Percentiles rank a stretch among this genome's conserved stretches.
Evolutionary conservation across 2,329 filamentous ascomycete species (phyloP).

Genomic region (Coniochaeta sp.): DNA sequence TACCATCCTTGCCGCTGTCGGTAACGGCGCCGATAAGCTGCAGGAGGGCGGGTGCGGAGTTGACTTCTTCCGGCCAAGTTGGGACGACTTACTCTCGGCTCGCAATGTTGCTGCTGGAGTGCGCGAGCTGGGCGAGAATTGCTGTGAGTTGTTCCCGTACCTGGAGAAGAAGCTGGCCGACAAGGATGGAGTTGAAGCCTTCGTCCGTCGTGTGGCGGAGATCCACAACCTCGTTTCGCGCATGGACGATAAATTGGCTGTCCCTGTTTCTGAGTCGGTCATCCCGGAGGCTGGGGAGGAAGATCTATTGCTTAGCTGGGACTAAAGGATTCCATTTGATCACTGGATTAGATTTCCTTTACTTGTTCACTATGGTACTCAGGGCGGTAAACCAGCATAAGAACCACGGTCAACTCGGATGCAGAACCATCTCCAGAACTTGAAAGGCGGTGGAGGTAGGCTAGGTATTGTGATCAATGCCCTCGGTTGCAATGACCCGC

Average conservation of each 20-base stretch:
- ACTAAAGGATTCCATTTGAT: background rate
- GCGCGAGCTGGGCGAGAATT: background rate
- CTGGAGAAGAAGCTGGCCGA: background rate
- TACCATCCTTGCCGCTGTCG: constrained; percentile 18
- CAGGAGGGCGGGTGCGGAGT: background rate
- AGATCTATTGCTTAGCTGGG: background rate
- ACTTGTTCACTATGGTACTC: background rate
- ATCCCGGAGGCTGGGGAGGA: background rate
- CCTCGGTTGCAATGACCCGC: background rate
- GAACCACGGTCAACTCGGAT: background rate
- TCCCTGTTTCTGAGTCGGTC: background rate
- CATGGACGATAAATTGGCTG: background rate
- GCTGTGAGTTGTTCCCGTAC: background rate
- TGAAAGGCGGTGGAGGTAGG: background rate
- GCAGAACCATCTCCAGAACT: background rate
- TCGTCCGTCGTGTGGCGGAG: background rate
- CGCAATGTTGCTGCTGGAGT: background rate
- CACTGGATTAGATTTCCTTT: background rate
- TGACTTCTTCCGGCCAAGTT: background rate
- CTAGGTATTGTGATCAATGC: background rate
- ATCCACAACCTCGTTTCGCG: background rate
- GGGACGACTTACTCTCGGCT: background rate
- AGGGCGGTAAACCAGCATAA: background rate
- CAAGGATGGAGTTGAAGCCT: background rate
- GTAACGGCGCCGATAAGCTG: background rate